Evolutionary conservation across 805 yeast genomes (phyloP), one percentile per base, ranked within the genome.

Genomic region (Pichia rugopelliculosa): DNA sequence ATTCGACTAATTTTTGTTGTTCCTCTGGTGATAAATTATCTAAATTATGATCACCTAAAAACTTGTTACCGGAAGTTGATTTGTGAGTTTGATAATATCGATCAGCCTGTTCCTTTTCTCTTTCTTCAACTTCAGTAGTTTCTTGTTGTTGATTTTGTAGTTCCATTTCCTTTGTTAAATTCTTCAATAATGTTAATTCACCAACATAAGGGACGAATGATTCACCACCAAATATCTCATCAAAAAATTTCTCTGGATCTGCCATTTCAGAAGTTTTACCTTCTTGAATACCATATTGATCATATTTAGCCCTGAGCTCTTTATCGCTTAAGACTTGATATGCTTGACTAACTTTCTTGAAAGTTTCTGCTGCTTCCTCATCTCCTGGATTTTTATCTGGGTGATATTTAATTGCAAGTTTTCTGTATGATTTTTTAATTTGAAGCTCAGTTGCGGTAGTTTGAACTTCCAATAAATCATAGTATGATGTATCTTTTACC

Each of bases 311-410:
- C 51, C 97, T 77, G 45, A 84, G 67, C 9, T 74, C 76, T 0
- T 77, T 71, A 62, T 93, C 93, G 58, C 84, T 84, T 51, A 93
- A 69, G 0, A 93, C 87, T 55, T 85, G 89, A 57, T 84, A 86
- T 0, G 91, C 91, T 56, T 77, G 80, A 24, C 77, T 74, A 38
- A 77, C 69, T 52, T 77, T 86, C 66, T 93, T 96, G 67, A 93
- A 93, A 58, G 84, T 82, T 44, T 76, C 79, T 13, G 91, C 88
- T 15, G 99, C 99, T 12, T 78, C 76, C 37, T 93, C 95, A 62
- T 93, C 95, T 59, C 85, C 82, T n/a, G 95, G 96, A 60, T 91
- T 88, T 70, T 93, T 93, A 65, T 93, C 99, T 1, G 99, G 99
- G 65, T 91, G 99, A 44, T 87, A 85, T 49, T 72, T 74, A 66